phyloP scores from a whole-genome alignment of 352 stramenopile genomes.

The Phytopythium chamaehyphon region DNA sequence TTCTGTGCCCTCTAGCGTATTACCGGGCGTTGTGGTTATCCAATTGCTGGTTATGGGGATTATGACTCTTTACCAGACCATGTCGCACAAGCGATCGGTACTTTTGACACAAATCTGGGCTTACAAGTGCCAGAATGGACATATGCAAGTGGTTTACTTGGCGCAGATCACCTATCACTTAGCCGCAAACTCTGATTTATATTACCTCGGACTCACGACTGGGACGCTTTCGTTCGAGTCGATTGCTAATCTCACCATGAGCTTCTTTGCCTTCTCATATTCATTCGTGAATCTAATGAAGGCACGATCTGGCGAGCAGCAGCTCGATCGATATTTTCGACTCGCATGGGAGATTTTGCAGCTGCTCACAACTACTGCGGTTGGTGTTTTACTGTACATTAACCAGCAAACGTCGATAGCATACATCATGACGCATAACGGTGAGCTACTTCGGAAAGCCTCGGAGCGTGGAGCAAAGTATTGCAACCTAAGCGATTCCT shows the following conservation, averaged over 20 bases:
- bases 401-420: conserved; percentile 5
- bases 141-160: conserved; percentile 2
- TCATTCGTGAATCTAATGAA: conserved; percentile 33
- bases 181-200: no score
- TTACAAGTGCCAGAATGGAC: conserved; percentile 9
- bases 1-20: conserved; percentile 1
- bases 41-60: conserved; percentile 10
- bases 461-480: conserved; percentile 8
- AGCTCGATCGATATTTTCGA: no score
- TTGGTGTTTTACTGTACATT: no score
- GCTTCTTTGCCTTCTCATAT: conserved; percentile 28
- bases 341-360: no score
- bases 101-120: conserved; percentile 8
- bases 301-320: no score
- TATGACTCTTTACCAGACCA: conserved; percentile 7
- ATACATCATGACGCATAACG: conserved; percentile 12
- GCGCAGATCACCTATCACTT: no score
- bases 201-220: conserved; percentile 14
- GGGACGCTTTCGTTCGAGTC: conserved; percentile 26
- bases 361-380: no score
- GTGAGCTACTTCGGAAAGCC: conserved; percentile 16
- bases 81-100: conserved; percentile 11
- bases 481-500: conserved; percentile 6
- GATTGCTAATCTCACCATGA: conserved; percentile 28
- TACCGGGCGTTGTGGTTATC: conserved; percentile 8